phyloP scores from a whole-genome alignment of 345 rosid species.

The Eucalyptus cladocalyx region DNA sequence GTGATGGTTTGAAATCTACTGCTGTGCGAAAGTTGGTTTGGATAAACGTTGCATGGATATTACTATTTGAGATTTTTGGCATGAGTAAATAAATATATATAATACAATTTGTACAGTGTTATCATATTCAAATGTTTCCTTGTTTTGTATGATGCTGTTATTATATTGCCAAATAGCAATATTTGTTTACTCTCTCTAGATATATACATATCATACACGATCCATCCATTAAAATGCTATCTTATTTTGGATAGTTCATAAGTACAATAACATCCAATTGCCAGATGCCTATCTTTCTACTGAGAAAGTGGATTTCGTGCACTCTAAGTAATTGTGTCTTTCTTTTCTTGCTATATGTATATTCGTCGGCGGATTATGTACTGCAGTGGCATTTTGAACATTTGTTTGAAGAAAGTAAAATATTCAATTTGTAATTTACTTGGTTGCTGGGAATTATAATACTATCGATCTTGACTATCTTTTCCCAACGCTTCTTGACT shows the following conservation, averaged over 20 bases:
- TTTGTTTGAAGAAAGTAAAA: neutral
- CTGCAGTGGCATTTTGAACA: neutral
- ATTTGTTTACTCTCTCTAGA: neutral
- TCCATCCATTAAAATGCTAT: neutral
- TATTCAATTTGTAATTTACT: neutral
- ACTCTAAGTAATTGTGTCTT: neutral
- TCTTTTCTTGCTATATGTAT: neutral
- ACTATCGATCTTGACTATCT: neutral
- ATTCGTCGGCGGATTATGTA: no score
- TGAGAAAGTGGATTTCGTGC: neutral
- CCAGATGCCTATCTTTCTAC: neutral
- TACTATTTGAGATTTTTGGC: neutral
- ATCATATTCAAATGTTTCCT: neutral
- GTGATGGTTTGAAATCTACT: neutral
- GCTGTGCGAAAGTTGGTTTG: neutral
- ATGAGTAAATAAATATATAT: neutral
- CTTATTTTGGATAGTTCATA: neutral
- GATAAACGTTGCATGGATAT: neutral
- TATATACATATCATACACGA: neutral
- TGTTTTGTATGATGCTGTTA: neutral
- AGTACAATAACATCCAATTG: neutral
- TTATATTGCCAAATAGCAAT: rapidly evolving
- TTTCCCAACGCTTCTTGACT: neutral
- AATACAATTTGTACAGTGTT: neutral
- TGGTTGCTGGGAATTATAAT: neutral